These are phyloP conservation scores for Lipomyces spencermartinsiae DNA, from an alignment of 805 yeast species.

Conservation along the genomic window DNA sequence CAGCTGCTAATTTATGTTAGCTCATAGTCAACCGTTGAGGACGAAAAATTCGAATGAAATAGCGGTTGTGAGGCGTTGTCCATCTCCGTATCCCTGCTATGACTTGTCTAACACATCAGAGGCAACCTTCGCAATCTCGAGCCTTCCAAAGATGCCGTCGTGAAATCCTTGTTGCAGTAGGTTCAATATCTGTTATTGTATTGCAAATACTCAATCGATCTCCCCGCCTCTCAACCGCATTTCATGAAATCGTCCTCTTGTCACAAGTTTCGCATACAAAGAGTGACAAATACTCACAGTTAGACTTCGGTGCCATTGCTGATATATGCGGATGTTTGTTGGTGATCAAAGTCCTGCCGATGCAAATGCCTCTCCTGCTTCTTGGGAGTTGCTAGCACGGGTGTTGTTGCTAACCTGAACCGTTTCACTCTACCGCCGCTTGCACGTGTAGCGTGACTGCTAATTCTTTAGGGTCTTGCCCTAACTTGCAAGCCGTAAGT, in stretches of 20 bases:
- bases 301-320: constrained; percentile 28
- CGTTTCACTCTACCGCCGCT: no score
- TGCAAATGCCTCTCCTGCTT: constrained; percentile 4
- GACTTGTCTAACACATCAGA: neutral
- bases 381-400: neutral
- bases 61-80: neutral
- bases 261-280: neutral
- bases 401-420: neutral
- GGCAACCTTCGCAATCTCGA: neutral
- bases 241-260: neutral
- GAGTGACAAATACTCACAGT: neutral
- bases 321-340: constrained; percentile 1
- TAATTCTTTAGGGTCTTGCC: constrained; percentile 5
- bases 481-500: neutral
- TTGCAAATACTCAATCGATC: neutral
- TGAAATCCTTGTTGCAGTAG: neutral
- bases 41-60: neutral
- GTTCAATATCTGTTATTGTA: neutral
- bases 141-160: neutral
- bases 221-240: neutral
- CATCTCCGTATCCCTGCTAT: neutral
- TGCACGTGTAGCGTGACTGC: constrained; percentile 12
- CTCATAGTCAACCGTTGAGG: neutral
- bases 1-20: constrained; percentile 41
- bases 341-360: constrained; percentile 1